Evolutionary conservation across 164 flowering plant species (phyloP).

Genomic region (Dillenia suffruticosa): DNA sequence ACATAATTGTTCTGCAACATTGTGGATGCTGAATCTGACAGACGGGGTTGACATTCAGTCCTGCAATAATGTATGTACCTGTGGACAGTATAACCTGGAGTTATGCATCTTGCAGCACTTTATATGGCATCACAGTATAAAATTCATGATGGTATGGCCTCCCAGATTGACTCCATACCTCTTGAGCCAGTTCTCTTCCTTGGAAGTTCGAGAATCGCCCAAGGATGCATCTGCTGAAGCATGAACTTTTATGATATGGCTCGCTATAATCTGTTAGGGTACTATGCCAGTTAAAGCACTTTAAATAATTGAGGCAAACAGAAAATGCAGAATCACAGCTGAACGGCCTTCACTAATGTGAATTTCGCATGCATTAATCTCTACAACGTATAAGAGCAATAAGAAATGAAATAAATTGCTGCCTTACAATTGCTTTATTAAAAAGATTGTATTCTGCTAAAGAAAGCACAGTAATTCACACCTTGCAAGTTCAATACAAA

Average conservation of each 20-base stretch:
- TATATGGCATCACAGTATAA: too few relatives aligned
- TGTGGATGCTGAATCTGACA: conserved; percentile 79
- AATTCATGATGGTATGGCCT: background rate
- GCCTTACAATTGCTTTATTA: too few relatives aligned
- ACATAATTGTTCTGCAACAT: conserved; percentile 80
- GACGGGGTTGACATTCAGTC: conserved; percentile 72
- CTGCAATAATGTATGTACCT: conserved; percentile 93
- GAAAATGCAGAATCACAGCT: background rate
- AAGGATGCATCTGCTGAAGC: conserved; percentile 63
- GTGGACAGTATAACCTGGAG: conserved; percentile 11
- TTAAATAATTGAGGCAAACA: background rate
- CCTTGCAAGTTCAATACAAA: too few relatives aligned
- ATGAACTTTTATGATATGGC: conserved; percentile 89
- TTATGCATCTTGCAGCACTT: conserved; percentile 1
- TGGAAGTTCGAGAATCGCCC: conserved; percentile 42
- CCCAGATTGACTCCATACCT: conserved; percentile 37
- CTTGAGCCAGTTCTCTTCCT: conserved; percentile 94
- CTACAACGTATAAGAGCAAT: too few relatives aligned
- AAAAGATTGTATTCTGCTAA: too few relatives aligned
- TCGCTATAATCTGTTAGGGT: conserved; percentile 73
- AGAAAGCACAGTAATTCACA: too few relatives aligned
- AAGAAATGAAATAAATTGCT: too few relatives aligned
- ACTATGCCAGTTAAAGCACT: conserved; percentile 4
- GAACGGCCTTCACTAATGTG: background rate
- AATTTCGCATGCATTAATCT: too few relatives aligned